These are phyloP conservation scores for Fallopia convolvulus DNA, from an alignment of 148 eudicot species.

Conservation along the genomic window DNA sequence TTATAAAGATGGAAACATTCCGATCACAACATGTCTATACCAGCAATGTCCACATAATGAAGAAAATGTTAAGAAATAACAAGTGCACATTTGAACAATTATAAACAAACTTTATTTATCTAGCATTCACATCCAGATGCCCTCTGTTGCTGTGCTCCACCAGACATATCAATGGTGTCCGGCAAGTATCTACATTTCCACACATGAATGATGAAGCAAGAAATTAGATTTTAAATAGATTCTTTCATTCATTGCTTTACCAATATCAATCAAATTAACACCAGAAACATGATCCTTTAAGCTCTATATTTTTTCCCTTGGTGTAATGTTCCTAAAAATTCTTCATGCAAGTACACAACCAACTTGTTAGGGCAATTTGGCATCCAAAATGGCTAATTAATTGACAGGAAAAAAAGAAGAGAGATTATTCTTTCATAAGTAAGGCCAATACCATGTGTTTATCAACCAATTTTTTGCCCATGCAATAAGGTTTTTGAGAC, in stretches of 20 bases:
- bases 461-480: neutral
- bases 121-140: conserved; percentile 62
- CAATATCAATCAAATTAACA: too few relatives aligned
- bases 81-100: neutral
- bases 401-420: neutral
- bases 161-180: conserved; percentile 55
- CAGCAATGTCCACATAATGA: conserved; percentile 3
- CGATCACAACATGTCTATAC: neutral
- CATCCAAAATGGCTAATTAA: neutral
- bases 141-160: conserved; percentile 48
- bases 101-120: neutral
- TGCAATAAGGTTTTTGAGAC: neutral
- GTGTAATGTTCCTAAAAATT: too few relatives aligned
- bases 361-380: neutral
- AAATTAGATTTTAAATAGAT: neutral
- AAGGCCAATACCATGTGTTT: neutral
- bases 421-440: neutral
- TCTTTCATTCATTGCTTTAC: neutral
- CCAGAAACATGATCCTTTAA: too few relatives aligned
- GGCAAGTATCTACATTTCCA: conserved; percentile 42
- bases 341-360: neutral
- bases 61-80: neutral
- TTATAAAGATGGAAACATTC: neutral
- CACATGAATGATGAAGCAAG: neutral
- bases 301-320: too few relatives aligned